Conservation (phyloP, 768 basidiomycete genomes). For the Boletus pseudo-olivaceus region DNA sequence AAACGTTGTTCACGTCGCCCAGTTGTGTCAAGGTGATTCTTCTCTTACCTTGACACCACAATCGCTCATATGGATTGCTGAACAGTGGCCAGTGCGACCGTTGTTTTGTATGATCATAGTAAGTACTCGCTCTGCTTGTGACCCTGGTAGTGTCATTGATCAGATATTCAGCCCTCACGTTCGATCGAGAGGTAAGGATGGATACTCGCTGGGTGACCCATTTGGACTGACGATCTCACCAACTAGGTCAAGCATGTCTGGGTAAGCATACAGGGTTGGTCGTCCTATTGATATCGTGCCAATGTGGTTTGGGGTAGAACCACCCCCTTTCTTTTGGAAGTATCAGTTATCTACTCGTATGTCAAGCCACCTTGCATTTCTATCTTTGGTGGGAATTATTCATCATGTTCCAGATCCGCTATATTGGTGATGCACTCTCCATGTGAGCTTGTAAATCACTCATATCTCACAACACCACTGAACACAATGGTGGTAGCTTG, state of each 20-base stretch:
- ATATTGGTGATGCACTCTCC: conserved; percentile 17
- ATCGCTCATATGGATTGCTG: neutral
- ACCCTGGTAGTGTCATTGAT: neutral
- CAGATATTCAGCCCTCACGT: conserved; percentile 7
- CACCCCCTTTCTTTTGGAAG: conserved; percentile 10
- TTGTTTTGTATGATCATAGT: conserved; percentile 22
- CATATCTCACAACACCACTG: neutral
- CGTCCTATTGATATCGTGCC: neutral
- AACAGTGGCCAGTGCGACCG: conserved; percentile 4
- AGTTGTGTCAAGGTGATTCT: conserved; percentile 12
- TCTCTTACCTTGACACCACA: neutral
- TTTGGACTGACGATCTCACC: neutral
- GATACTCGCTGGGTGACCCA: neutral
- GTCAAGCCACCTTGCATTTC: neutral
- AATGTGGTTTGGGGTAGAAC: conserved; percentile 11
- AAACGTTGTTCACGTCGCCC: conserved; percentile 1
- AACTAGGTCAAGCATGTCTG: conserved; percentile 21
- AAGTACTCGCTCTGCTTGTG: neutral
- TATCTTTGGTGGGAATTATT: neutral
- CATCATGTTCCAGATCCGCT: conserved; percentile 16
- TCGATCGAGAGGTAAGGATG: conserved; percentile 15
- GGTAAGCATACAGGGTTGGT: conserved; percentile 1
- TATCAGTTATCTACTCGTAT: conserved; percentile 19
- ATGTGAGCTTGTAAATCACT: conserved; percentile 10
- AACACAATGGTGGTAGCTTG: conserved; percentile 2